phyloP scores from a whole-genome alignment of 2,329 filamentous ascomycete genomes.

The Neofusicoccum sp. region DNA sequence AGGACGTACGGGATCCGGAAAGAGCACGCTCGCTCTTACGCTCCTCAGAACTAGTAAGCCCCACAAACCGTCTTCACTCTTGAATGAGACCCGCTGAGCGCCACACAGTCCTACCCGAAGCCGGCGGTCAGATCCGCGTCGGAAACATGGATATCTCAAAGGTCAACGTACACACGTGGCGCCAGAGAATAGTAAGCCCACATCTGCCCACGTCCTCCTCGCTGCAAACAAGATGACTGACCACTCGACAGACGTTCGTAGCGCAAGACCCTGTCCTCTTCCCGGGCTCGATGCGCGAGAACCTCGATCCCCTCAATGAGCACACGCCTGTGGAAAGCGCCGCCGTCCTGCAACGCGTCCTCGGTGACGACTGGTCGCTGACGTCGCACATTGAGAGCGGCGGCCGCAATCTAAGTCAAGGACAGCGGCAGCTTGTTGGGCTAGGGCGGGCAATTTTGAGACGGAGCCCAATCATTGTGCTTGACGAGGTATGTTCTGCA shows the following conservation, averaged over 20 bases:
- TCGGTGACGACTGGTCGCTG: conserved; percentile 52
- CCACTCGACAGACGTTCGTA: conserved; percentile 53
- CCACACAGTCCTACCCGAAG: conserved; percentile 35
- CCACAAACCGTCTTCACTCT: neutral
- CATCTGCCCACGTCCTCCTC: neutral
- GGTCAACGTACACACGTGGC: conserved; percentile 59
- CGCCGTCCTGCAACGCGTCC: conserved; percentile 55
- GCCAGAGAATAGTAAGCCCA: conserved; percentile 49
- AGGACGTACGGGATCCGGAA: conserved; percentile 74
- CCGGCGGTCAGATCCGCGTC: conserved; percentile 54
- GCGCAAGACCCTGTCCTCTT: conserved; percentile 67
- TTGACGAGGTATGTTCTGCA: conserved; percentile 51
- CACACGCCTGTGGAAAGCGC: conserved; percentile 56
- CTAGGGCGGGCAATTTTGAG: conserved; percentile 62
- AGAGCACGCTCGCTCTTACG: conserved; percentile 69
- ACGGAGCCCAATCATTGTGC: conserved; percentile 60
- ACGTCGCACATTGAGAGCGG: conserved; percentile 58
- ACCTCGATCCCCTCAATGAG: conserved; percentile 61
- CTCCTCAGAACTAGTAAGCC: conserved; percentile 51
- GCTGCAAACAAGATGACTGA: neutral
- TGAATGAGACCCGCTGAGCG: conserved; percentile 39
- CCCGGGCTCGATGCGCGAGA: conserved; percentile 59
- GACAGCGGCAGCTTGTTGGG: conserved; percentile 64
- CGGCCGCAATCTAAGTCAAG: conserved; percentile 62
- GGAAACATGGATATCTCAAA: conserved; percentile 61